Base-by-base conservation (phyloP, 441 rosid genomes). In the Adansonia madagascariensis region DNA sequence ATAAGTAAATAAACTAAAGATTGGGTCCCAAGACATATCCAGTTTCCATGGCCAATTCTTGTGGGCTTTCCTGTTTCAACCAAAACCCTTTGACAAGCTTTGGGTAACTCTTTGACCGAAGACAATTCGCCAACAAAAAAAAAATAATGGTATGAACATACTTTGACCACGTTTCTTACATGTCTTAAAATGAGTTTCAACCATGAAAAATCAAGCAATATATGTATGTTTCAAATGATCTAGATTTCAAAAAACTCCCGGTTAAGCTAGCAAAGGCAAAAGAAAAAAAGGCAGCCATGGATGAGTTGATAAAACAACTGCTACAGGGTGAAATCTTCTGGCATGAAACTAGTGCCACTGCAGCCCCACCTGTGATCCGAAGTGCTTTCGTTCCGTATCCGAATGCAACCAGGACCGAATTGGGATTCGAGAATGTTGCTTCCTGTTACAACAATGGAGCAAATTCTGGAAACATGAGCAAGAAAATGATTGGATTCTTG, bases 401-500 rank as follows among this genome's bases (percentile, higher is more conserved):
- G 24, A 15, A 24, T 2, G 6, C 6, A 6, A 60, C 71, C 60
- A 31, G 46, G 31, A 27, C 31, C 31, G 31, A 27, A 27, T 27
- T 1, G 31, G 31, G 31, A 27, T 27, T 27, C 31, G 31, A 27
- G 31, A 27, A 27, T 18, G 2, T 15, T 11, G 66, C 9, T 3
- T 2, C 5, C 8, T 27, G 44, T 61, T 14, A 6, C 4, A 8
- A 12, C 3, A 24, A 20, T 46, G 67, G 43, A 24, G 11, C 14
- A 6, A 55, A 8, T 15, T 55, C 56, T 5, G 57, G 49, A n/a
- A 68, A 55, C 47, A 44, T 68, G 74, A 76, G 43, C 59, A 68
- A 76, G 79, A 76, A 49, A 12, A 46, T 76, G 66, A 68, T 44
- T 5, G 74, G 39, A 27, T 76, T 88, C 78, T 9, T 78, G 77